Evolutionary conservation across 1,139 yeast species (phyloP).

Genomic region (Diutina neorugosa): DNA sequence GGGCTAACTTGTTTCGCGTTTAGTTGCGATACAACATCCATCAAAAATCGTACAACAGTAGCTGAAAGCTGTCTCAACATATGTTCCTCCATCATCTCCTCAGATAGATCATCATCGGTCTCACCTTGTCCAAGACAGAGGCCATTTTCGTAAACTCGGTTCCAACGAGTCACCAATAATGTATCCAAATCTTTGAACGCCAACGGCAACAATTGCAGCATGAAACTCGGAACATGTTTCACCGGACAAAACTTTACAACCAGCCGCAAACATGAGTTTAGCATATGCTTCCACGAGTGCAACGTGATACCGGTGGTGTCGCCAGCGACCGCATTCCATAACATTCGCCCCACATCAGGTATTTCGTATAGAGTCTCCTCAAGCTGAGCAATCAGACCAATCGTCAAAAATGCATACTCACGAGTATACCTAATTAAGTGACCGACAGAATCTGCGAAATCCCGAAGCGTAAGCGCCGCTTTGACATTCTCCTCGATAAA

Average conservation of each 20-base stretch:
- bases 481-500: constrained; percentile 90
- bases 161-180: constrained; percentile 66
- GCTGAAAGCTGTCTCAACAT: constrained; percentile 87
- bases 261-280: constrained; percentile 77
- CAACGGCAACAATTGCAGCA: constrained; percentile 68
- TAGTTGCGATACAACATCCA: constrained; percentile 78
- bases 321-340: constrained; percentile 83
- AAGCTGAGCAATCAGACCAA: constrained; percentile 81
- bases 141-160: constrained; percentile 56
- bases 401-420: constrained; percentile 85
- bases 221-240: constrained; percentile 51
- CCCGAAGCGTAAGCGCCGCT: constrained; percentile 86
- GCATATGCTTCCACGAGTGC: constrained; percentile 96
- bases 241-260: constrained; percentile 83
- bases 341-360: constrained; percentile 61
- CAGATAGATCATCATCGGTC: constrained; percentile 79
- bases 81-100: constrained; percentile 97
- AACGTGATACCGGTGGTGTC: constrained; percentile 79
- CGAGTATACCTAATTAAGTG: constrained; percentile 91
- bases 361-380: constrained; percentile 84
- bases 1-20: constrained; percentile 35
- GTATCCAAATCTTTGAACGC: constrained; percentile 63
- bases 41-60: constrained; percentile 77
- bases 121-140: constrained; percentile 55
- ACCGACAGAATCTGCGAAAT: constrained; percentile 97